Evolutionary conservation across 192 early-diverging fungal species (phyloP).

Genomic region (Umbelopsis vinacea): DNA sequence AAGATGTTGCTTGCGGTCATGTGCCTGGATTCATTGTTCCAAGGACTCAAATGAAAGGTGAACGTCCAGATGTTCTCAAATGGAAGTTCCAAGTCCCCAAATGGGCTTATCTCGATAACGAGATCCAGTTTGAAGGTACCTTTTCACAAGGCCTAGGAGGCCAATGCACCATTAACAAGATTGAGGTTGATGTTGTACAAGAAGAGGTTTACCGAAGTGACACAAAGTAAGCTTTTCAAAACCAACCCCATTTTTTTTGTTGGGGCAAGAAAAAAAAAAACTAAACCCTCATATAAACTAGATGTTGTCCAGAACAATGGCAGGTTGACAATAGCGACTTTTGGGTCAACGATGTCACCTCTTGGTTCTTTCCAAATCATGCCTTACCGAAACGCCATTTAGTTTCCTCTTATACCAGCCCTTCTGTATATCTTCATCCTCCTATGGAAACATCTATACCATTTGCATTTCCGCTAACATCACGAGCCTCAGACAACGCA

Average conservation of each 20-base stretch:
- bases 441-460: conserved; percentile 28
- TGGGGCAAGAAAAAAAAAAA: background rate
- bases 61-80: conserved; percentile 22
- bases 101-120: conserved; percentile 29
- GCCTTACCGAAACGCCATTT: conserved; percentile 27
- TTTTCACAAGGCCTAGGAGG: background rate
- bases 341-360: conserved; percentile 9
- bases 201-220: conserved; percentile 41
- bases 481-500: too few relatives aligned
- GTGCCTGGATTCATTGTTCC: conserved; percentile 34
- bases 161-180: conserved; percentile 13
- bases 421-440: conserved; percentile 32
- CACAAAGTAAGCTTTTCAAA: conserved; percentile 16
- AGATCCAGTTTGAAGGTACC: conserved; percentile 33
- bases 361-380: conserved; percentile 12
- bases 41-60: conserved; percentile 24
- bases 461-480: conserved; percentile 33
- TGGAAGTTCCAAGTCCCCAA: conserved; percentile 38
- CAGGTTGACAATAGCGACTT: background rate
- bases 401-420: conserved; percentile 11
- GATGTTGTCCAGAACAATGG: background rate
- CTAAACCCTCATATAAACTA: background rate
- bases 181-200: conserved; percentile 39
- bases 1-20: conserved; percentile 30
- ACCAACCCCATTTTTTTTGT: background rate